Conservation (phyloP, 148 eudicot species). For the Mesembryanthemum crystallinum region DNA sequence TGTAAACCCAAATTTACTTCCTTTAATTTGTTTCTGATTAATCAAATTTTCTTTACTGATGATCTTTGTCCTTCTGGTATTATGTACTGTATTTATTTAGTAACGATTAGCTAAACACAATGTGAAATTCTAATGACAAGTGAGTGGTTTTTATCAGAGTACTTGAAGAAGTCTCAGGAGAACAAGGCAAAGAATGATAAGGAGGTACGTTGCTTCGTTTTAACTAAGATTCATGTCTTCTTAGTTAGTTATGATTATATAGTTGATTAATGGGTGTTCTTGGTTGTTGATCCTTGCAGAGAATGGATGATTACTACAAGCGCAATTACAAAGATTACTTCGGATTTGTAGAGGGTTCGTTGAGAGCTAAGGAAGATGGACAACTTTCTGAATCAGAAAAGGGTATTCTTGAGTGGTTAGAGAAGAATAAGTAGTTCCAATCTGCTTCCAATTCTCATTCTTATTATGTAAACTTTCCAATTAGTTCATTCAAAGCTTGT, state of each 20-base stretch:
- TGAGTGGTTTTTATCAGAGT: constrained; percentile 44
- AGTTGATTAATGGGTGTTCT: not conserved
- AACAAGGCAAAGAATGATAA: constrained; percentile 91
- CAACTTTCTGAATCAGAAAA: constrained; percentile 73
- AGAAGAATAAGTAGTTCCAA: constrained; percentile 50
- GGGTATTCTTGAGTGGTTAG: constrained; percentile 88
- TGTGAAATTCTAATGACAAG: not conserved
- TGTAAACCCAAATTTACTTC: not conserved
- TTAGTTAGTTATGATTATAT: not conserved
- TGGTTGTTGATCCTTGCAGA: constrained; percentile 38
- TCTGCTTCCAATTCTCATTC: not conserved
- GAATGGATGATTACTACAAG: constrained; percentile 79
- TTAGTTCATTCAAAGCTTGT: too few species aligned
- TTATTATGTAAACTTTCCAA: too few species aligned
- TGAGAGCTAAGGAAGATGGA: constrained; percentile 49
- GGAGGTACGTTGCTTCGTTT: constrained; percentile 49
- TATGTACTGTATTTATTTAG: not conserved
- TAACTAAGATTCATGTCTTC: not conserved
- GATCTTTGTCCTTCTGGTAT: not conserved
- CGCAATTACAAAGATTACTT: constrained; percentile 92
- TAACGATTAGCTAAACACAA: not conserved
- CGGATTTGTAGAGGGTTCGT: constrained; percentile 61
- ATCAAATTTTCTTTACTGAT: not conserved
- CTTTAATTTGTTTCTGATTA: not conserved
- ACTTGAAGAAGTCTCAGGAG: constrained; percentile 87